Evolutionary conservation across 192 early-diverging fungal species (phyloP).

Genomic region (Diversispora eburnea): DNA sequence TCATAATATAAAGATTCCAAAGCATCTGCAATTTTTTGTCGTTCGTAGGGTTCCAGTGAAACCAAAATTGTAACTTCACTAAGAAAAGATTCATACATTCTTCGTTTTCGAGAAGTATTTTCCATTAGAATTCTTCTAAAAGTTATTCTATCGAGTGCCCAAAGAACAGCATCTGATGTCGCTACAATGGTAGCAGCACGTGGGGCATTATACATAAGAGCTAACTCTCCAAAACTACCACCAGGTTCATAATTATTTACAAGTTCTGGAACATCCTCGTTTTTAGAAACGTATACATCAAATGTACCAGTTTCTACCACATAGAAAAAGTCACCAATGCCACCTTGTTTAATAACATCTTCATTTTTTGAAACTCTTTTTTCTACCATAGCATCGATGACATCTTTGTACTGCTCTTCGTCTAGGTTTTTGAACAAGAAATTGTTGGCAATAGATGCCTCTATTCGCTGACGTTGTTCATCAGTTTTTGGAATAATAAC

Average conservation of each 20-base stretch:
- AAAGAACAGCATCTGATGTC: conserved; percentile 79
- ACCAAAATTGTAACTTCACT: conserved; percentile 87
- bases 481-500: conserved; percentile 84
- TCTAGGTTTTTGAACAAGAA: conserved; percentile 93
- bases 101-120: conserved; percentile 89
- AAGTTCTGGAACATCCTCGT: conserved; percentile 60
- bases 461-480: conserved; percentile 81
- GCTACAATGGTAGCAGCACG: conserved; percentile 93
- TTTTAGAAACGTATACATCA: conserved; percentile 83
- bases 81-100: conserved; percentile 94
- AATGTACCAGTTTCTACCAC: conserved; percentile 92
- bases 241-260: conserved; percentile 78
- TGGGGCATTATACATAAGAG: conserved; percentile 99
- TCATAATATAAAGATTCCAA: conserved; percentile 88
- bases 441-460: conserved; percentile 76
- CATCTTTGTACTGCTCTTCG: conserved; percentile 92
- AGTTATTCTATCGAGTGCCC: conserved; percentile 97
- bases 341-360: conserved; percentile 89
- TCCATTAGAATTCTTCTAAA: conserved; percentile 98
- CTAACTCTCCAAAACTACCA: conserved; percentile 96
- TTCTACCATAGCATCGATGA: conserved; percentile 96
- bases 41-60: conserved; percentile 92
- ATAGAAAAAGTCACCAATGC: conserved; percentile 96
- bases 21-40: conserved; percentile 98
- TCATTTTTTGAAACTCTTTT: conserved; percentile 67